Conservation (phyloP, 2,329 filamentous ascomycete species). For the Leptographium flavum region DNA sequence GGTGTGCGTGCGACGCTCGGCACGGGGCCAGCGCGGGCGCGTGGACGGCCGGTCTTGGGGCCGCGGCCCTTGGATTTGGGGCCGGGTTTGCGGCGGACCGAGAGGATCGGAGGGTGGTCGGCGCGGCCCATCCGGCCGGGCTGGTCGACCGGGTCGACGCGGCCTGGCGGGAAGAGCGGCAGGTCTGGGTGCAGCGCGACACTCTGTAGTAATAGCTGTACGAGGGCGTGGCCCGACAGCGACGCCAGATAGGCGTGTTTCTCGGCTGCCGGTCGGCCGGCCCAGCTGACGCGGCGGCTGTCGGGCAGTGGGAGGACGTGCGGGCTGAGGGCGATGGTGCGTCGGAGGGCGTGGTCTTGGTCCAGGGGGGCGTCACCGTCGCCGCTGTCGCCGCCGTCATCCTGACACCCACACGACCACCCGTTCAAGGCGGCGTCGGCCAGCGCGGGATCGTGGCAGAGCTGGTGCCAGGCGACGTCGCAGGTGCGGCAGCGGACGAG, state of each 20-base stretch:
- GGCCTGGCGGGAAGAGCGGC: slow-evolving; percentile 40
- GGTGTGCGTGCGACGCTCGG: no score
- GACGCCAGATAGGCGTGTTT: slow-evolving; percentile 49
- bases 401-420: slow-evolving; percentile 68
- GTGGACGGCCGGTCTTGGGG: no score
- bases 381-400: no score
- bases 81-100: no score
- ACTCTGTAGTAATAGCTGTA: slow-evolving; percentile 49
- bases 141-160: slow-evolving; percentile 12
- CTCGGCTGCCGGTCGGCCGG: slow-evolving; percentile 24
- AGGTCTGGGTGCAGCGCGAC: slow-evolving; percentile 48
- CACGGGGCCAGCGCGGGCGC: no score
- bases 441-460: slow-evolving; percentile 65
- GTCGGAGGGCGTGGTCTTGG: no score
- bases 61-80: no score
- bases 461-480: slow-evolving; percentile 66
- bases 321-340: no score
- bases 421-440: slow-evolving; percentile 51
- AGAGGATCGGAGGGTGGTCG: no score
- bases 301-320: no score
- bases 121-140: no score
- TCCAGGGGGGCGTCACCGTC: no score
- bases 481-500: slow-evolving; percentile 82
- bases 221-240: slow-evolving; percentile 45
- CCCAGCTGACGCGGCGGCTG: slow-evolving; percentile 21